Conservation (phyloP, 2,329 filamentous ascomycete genomes). For the Microcera coccophila region DNA sequence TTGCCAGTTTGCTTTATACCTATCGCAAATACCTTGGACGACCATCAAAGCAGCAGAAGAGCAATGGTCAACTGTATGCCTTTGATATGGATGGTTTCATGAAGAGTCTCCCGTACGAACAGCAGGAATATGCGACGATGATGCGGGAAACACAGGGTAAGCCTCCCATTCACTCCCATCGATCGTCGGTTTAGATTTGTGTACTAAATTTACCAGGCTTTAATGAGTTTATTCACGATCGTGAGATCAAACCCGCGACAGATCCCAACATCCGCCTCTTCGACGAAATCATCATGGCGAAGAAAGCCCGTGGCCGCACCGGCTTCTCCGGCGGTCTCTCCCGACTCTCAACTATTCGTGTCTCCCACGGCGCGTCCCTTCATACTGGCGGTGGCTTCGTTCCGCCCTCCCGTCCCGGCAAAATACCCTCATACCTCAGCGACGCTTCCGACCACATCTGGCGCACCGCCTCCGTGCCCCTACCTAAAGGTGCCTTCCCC, state of each 20-base stretch:
- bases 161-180: constrained; percentile 12
- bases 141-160: constrained; percentile 64
- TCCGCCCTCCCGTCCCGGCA: constrained; percentile 36
- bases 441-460: constrained; percentile 77
- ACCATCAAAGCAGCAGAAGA: constrained; percentile 58
- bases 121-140: constrained; percentile 61
- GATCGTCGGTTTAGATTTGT: constrained; percentile 1
- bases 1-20: constrained; percentile 63
- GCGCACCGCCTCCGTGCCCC: constrained; percentile 62
- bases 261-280: constrained; percentile 70
- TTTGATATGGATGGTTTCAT: constrained; percentile 65
- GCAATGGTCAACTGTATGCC: constrained; percentile 55
- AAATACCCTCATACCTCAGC: constrained; percentile 58
- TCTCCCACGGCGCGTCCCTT: constrained; percentile 49
- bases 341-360: constrained; percentile 57
- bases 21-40: constrained; percentile 61
- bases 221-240: constrained; percentile 81
- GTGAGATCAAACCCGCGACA: constrained; percentile 61
- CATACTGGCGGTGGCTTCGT: constrained; percentile 36
- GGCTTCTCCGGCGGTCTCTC: constrained; percentile 63
- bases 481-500: constrained; percentile 58
- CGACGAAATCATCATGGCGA: constrained; percentile 79
- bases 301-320: constrained; percentile 63
- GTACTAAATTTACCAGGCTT: constrained; percentile 41
- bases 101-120: constrained; percentile 60